A percentile compares a stretch with the other conserved stretches of the same genome.
phyloP scores from a whole-genome alignment of 208 protist genomes.

The Angomonas desouzai region DNA sequence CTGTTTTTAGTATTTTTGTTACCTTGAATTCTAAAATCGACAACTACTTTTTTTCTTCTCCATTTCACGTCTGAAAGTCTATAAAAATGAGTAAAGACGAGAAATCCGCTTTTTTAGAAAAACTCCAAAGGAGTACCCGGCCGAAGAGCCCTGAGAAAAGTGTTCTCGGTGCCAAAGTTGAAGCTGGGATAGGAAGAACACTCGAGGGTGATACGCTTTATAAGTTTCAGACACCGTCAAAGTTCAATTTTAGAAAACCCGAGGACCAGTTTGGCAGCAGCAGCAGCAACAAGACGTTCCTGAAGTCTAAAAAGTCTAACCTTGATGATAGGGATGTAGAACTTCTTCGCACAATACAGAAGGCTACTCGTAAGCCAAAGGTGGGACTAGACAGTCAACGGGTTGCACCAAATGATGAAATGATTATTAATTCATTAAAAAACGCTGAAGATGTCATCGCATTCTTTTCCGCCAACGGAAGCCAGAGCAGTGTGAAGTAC shows the following conservation, averaged over 20 bases:
- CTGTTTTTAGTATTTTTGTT: slow-evolving; percentile 3
- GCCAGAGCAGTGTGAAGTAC: slow-evolving; percentile 88
- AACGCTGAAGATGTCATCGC: slow-evolving; percentile 92
- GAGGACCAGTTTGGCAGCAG: slow-evolving; percentile 16
- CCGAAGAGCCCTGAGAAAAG: slow-evolving; percentile 36
- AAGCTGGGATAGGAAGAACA: slow-evolving; percentile 51
- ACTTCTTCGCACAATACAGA: slow-evolving; percentile 81
- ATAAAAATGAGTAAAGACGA: slow-evolving; percentile 11
- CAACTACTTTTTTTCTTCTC: slow-evolving; percentile 4
- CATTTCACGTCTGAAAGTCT: not conserved
- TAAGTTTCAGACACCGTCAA: slow-evolving; percentile 69
- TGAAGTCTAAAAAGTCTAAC: not conserved
- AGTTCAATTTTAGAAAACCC: slow-evolving; percentile 44
- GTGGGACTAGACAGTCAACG: slow-evolving; percentile 30
- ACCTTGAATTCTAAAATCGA: slow-evolving; percentile 1
- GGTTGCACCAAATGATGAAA: slow-evolving; percentile 86
- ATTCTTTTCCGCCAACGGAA: slow-evolving; percentile 91
- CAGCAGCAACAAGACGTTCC: slow-evolving; percentile 21
- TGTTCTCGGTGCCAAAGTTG: slow-evolving; percentile 72
- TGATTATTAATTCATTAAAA: slow-evolving; percentile 62
- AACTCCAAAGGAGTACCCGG: slow-evolving; percentile 45
- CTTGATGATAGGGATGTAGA: slow-evolving; percentile 71
- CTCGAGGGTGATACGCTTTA: slow-evolving; percentile 63
- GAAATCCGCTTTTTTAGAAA: slow-evolving; percentile 28
- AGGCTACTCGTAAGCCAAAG: slow-evolving; percentile 55